These are phyloP conservation scores for Mucor racemosus DNA, from an alignment of 371 early-diverging fungal species.

Conservation along the genomic window DNA sequence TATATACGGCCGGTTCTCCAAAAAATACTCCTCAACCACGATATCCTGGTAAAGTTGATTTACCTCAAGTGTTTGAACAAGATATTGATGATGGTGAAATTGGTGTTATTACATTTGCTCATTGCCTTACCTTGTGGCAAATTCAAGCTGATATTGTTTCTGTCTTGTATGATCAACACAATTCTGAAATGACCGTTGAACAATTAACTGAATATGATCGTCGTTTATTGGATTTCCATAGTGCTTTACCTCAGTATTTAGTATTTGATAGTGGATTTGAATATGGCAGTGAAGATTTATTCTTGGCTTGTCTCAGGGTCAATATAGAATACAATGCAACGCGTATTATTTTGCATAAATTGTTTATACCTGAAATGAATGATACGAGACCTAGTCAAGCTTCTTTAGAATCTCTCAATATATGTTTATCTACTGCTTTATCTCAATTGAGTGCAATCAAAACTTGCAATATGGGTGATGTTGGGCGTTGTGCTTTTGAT, in stretches of 20 bases:
- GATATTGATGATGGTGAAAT: conserved; percentile 42
- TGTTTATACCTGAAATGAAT: conserved; percentile 41
- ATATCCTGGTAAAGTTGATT: conserved; percentile 31
- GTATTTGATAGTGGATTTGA: conserved; percentile 40
- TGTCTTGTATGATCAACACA: conserved; percentile 30
- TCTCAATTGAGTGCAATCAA: conserved; percentile 35
- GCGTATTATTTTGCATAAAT: conserved; percentile 42
- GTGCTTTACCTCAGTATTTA: conserved; percentile 30
- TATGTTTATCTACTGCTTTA: conserved; percentile 36
- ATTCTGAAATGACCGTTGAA: conserved; percentile 28
- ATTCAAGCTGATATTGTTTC: conserved; percentile 35
- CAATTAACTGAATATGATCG: conserved; percentile 31
- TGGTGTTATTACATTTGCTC: conserved; percentile 27
- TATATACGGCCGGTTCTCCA: conserved; percentile 35
- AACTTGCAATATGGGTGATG: conserved; percentile 27
- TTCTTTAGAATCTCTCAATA: conserved; percentile 37
- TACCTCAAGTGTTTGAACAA: conserved; percentile 39
- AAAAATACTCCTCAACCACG: conserved; percentile 35
- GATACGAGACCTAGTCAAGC: conserved; percentile 25
- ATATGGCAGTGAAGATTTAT: conserved; percentile 37
- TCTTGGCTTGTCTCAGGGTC: conserved; percentile 39
- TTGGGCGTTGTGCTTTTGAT: conserved; percentile 41
- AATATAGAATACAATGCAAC: conserved; percentile 48
- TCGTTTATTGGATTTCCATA: conserved; percentile 24
- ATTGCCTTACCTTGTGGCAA: conserved; percentile 33